These are phyloP conservation scores for Penicillium sp. DNA, from an alignment of 2,329 filamentous ascomycete species.

Conservation along the genomic window DNA sequence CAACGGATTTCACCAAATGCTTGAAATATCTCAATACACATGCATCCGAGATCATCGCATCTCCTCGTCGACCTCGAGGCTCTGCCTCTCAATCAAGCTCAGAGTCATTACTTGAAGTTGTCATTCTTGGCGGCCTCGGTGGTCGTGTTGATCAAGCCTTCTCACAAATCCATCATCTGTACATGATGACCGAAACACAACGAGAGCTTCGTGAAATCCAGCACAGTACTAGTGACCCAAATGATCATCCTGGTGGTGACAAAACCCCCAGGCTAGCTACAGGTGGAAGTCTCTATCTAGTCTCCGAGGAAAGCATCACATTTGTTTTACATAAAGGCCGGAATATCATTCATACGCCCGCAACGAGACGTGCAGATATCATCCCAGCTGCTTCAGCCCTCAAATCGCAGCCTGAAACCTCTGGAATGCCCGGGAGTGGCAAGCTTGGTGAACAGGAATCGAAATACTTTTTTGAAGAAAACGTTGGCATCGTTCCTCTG, in stretches of 20 bases:
- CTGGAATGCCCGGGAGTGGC: conserved; percentile 5
- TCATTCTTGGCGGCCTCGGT: conserved; percentile 80
- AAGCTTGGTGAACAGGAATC: conserved; percentile 30
- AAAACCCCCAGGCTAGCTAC: neutral
- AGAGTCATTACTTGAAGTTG: conserved; percentile 56
- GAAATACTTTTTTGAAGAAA: conserved; percentile 62
- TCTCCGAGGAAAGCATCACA: conserved; percentile 78
- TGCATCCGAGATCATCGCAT: conserved; percentile 26
- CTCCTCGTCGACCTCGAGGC: conserved; percentile 9
- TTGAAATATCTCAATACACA: conserved; percentile 58
- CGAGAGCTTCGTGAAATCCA: conserved; percentile 11
- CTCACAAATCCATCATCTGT: conserved; percentile 84
- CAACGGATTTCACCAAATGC: conserved; percentile 89
- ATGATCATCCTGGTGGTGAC: neutral
- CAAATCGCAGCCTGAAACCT: neutral
- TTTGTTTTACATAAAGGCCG: conserved; percentile 72
- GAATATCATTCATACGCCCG: conserved; percentile 67
- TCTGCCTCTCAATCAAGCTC: conserved; percentile 5
- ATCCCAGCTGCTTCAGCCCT: neutral
- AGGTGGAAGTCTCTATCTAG: conserved; percentile 69
- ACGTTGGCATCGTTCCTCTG: conserved; percentile 84
- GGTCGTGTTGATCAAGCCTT: conserved; percentile 92
- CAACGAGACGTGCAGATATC: conserved; percentile 28
- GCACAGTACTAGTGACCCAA: neutral
- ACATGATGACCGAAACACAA: conserved; percentile 47